Evolutionary conservation across 345 rosid species (phyloP).

Genomic region (Corchorus capsularis): DNA sequence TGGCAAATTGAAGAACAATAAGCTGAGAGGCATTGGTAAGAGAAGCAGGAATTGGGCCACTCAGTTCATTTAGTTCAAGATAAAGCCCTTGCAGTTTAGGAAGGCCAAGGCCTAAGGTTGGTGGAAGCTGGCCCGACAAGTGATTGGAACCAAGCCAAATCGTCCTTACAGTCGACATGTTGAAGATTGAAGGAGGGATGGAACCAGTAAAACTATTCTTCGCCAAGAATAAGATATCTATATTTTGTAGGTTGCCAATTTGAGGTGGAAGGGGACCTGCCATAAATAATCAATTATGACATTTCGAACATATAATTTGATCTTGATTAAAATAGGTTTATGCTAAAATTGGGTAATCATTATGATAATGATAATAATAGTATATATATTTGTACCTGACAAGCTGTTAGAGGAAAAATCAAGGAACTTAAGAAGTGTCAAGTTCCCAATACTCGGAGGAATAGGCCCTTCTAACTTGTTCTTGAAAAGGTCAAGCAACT

Average conservation of each 20-base stretch:
- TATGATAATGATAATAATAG: no score
- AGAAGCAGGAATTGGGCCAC: neutral
- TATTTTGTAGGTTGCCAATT: neutral
- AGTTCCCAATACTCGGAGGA: neutral
- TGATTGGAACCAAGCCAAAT: neutral
- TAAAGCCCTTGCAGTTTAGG: neutral
- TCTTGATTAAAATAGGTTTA: no score
- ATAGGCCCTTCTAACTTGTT: neutral
- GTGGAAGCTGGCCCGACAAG: neutral
- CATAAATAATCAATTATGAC: neutral
- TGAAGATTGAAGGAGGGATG: neutral
- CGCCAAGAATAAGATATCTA: neutral
- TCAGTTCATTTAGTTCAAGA: neutral
- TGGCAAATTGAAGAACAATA: neutral
- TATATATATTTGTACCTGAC: neutral
- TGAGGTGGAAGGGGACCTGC: neutral
- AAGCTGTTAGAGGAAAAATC: neutral
- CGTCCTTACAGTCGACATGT: neutral
- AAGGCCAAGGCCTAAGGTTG: neutral
- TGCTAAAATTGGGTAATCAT: no score
- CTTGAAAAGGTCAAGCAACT: neutral
- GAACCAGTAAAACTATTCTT: neutral
- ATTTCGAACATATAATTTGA: no score
- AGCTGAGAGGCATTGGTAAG: slow-evolving; percentile 6
- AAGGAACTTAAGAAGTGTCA: neutral